Evolutionary conservation across 2,329 filamentous ascomycete species (phyloP).

Genomic region (Colletotrichum sp.): DNA sequence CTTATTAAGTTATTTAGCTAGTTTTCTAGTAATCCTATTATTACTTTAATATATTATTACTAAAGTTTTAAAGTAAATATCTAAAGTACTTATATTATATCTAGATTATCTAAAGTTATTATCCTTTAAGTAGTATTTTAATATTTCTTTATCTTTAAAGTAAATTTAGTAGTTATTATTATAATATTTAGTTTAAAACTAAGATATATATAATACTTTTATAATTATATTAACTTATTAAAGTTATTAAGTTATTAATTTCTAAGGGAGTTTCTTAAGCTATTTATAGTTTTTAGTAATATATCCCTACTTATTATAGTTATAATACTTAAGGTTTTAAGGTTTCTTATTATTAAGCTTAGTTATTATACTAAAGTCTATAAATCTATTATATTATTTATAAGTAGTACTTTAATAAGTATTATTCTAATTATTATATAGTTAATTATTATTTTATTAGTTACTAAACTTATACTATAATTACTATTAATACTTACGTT

Average conservation of each 20-base stretch:
- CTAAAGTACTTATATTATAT: too few relatives aligned
- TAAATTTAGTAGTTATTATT: not conserved
- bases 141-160: too few relatives aligned
- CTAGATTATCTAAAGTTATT: too few relatives aligned
- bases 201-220: not conserved
- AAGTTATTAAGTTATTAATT: not conserved
- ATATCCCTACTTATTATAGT: not conserved
- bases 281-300: not conserved
- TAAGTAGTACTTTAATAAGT: too few relatives aligned
- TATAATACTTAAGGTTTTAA: not conserved
- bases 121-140: too few relatives aligned
- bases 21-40: too few relatives aligned
- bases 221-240: not conserved
- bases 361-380: too few relatives aligned
- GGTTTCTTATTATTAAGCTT: not conserved
- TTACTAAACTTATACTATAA: not conserved
- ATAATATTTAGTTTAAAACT: not conserved
- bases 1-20: too few relatives aligned
- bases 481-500: not conserved
- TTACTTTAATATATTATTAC: too few relatives aligned
- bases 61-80: not conserved
- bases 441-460: not conserved
- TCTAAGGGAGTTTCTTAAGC: not conserved
- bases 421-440: too few relatives aligned
- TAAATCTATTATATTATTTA: too few relatives aligned